Base-by-base conservation (phyloP, 306 rosid species). In the Vigna nakashimae region DNA sequence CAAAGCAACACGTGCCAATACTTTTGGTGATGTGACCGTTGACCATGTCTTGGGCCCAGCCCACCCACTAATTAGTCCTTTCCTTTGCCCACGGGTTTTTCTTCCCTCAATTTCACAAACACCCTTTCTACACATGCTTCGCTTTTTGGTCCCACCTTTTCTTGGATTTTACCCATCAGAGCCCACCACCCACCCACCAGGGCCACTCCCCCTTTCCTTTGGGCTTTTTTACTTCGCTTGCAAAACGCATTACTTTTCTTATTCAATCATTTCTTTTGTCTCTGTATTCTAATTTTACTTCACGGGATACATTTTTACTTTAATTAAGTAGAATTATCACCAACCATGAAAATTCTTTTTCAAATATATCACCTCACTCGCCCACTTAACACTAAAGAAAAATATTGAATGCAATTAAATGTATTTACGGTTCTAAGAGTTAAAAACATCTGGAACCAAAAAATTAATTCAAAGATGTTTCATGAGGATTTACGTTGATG, bases 81-180 rank as follows among this genome's bases (percentile, higher is more conserved):
- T 60, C 42, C 42, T 7, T 30, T 30, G 15, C 66, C 40, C 22
- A 62, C 71, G 62, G 79, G 71, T 67, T 46, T 30, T 17, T 16
- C 5, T 42, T 75, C 5, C 24, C 55, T 71, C 76, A 52, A 52
- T 50, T 71, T 6, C 20, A 7, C 24, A 64, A 64, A 64, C 69
- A 36, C 18, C 38, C 69, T 24, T n/a, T 28, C 67, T 60, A 6
- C 20, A 15, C 38, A 36, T 36, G 18, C 1, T 20, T 56, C 24
- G 34, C 63, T 26, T 28, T 26, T 59, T 30, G 67, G 67, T 60
- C 67, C 67, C 67, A 60, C 67, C 45, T 60, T 60, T 32, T 60
- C 43, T 60, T 60, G 67, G 67, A 60, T 32, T 60, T 60, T 60
- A 60, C 22, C 13, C 9, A 7, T 15, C 16, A 30, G 67, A 60